Percentiles rank a stretch among this genome's conserved stretches.
Conservation (phyloP, 345 rosid species). For the Cardiospermum halicacabum region DNA sequence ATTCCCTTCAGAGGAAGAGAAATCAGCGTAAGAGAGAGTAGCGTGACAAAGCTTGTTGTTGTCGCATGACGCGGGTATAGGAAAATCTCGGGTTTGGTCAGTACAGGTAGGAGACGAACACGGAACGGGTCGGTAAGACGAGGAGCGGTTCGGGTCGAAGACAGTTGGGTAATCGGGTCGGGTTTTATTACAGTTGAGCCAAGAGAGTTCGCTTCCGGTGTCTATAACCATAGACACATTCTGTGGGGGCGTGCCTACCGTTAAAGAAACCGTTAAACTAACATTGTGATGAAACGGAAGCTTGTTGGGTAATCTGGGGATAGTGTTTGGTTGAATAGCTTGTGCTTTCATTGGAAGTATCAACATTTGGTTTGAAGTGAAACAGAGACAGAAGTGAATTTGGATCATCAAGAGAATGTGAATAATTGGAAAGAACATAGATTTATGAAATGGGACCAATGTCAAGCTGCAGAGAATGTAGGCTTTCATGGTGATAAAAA, state of each 20-base stretch:
- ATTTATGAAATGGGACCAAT: slow-evolving; percentile 1
- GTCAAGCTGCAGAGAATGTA: slow-evolving; percentile 3
- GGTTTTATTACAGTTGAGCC: slow-evolving; percentile 77
- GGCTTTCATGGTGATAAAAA: slow-evolving; percentile 16
- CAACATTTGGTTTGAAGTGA: slow-evolving; percentile 26
- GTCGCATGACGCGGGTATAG: slow-evolving; percentile 84
- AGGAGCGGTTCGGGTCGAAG: slow-evolving; percentile 61
- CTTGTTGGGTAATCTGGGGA: slow-evolving; percentile 54
- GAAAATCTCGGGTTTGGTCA: slow-evolving; percentile 60
- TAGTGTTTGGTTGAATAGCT: slow-evolving; percentile 29
- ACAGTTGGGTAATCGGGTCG: slow-evolving; percentile 21
- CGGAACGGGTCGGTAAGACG: slow-evolving; percentile 54
- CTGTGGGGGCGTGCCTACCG: slow-evolving; percentile 88
- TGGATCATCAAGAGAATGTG: slow-evolving; percentile 16
- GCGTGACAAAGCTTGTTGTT: slow-evolving; percentile 71
- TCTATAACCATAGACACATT: slow-evolving; percentile 83
- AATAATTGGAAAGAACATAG: slow-evolving; percentile 9
- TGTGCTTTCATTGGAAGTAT: slow-evolving; percentile 61
- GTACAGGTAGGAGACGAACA: slow-evolving; percentile 73
- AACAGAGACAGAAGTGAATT: slow-evolving; percentile 18
- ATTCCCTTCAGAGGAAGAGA: slow-evolving; percentile 80
- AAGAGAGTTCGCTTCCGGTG: slow-evolving; percentile 91
- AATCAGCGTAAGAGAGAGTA: slow-evolving; percentile 74
- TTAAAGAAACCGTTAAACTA: slow-evolving; percentile 64
- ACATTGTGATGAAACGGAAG: slow-evolving; percentile 80